Evolutionary conservation across 495 filamentous ascomycete species (phyloP).

Genomic region (Monascus purpureus): DNA sequence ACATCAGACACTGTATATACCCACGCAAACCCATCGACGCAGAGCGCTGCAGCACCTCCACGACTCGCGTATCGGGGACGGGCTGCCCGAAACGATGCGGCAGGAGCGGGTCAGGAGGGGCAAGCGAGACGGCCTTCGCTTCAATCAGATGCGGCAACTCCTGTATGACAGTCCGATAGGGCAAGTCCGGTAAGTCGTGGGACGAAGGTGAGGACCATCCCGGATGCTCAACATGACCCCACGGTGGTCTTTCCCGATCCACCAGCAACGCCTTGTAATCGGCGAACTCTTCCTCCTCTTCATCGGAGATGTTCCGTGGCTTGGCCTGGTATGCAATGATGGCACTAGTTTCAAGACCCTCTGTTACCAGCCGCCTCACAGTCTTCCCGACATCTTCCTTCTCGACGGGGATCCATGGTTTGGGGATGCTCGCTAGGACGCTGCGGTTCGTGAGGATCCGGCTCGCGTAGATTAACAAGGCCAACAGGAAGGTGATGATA

Average conservation of each 20-base stretch:
- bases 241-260: slow-evolving; percentile 38
- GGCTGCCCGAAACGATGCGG: slow-evolving; percentile 8
- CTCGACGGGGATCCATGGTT: slow-evolving; percentile 67
- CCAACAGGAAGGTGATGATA: slow-evolving; percentile 55
- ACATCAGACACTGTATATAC: slow-evolving; percentile 60
- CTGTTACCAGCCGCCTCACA: slow-evolving; percentile 59
- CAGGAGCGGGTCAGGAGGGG: slow-evolving; percentile 43
- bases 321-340: slow-evolving; percentile 65
- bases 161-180: slow-evolving; percentile 65
- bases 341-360: slow-evolving; percentile 57
- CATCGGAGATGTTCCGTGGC: slow-evolving; percentile 39
- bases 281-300: slow-evolving; percentile 14
- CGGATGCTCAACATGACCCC: slow-evolving; percentile 70
- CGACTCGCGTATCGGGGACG: slow-evolving; percentile 44
- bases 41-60: slow-evolving; percentile 57
- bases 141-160: slow-evolving; percentile 90
- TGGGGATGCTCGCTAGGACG: slow-evolving; percentile 69
- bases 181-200: slow-evolving; percentile 59
- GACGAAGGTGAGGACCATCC: slow-evolving; percentile 79
- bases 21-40: slow-evolving; percentile 63
- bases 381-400: slow-evolving; percentile 55
- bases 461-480: slow-evolving; percentile 64
- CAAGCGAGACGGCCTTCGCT: slow-evolving; percentile 75
- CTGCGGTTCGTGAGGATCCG: slow-evolving; percentile 81
- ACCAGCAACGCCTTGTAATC: slow-evolving; percentile 19